phyloP scores from a whole-genome alignment of 768 basidiomycete genomes.

The Rhizopogon salebrosus region DNA sequence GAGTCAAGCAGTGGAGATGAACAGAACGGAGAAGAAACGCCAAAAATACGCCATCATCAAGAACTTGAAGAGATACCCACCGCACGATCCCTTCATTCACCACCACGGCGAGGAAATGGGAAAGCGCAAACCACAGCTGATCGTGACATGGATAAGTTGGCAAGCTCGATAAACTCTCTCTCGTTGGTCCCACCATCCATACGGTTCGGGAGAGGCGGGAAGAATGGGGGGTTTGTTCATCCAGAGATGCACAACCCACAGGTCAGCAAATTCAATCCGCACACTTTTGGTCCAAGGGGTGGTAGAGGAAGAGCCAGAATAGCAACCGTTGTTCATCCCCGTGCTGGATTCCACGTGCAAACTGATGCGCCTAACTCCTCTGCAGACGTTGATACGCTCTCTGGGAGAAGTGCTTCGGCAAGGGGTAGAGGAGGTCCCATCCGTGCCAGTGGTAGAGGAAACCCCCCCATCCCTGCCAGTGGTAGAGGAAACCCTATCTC shows the following conservation, averaged over 20 bases:
- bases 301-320: constrained; percentile 28
- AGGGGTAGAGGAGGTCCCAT: constrained; percentile 12
- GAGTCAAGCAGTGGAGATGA: neutral
- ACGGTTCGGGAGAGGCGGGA: constrained; percentile 70
- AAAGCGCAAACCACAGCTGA: constrained; percentile 13
- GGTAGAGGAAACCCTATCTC: too few species aligned
- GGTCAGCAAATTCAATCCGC: constrained; percentile 15
- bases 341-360: constrained; percentile 7
- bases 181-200: constrained; percentile 65
- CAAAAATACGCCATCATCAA: constrained; percentile 17
- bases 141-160: constrained; percentile 40
- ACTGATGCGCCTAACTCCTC: neutral
- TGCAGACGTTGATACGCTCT: neutral
- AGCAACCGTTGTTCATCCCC: constrained; percentile 14
- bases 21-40: constrained; percentile 19
- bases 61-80: constrained; percentile 14
- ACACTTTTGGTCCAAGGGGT: constrained; percentile 19
- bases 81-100: constrained; percentile 12
- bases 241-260: constrained; percentile 28
- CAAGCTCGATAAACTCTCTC: constrained; percentile 41
- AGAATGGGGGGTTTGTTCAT: constrained; percentile 44
- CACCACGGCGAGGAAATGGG: constrained; percentile 16
- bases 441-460: constrained; percentile 4
- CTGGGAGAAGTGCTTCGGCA: constrained; percentile 1
- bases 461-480: neutral